These are phyloP conservation scores for Hygrophorus pudorinus DNA, from an alignment of 768 basidiomycete genomes.

Conservation along the genomic window DNA sequence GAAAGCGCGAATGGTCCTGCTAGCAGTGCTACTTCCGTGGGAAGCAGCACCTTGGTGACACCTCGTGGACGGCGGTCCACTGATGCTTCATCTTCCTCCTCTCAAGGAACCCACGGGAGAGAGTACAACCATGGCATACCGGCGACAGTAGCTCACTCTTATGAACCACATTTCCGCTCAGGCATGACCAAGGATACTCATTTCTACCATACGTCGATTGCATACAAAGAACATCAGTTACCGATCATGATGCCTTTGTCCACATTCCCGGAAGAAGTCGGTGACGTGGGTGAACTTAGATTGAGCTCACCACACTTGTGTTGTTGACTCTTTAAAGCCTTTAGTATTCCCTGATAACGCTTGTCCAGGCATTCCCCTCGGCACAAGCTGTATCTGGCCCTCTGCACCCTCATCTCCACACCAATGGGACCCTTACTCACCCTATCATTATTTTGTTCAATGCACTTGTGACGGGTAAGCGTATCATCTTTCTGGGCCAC, in stretches of 20 bases:
- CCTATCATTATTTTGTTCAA: constrained; percentile 95
- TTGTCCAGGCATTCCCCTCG: constrained; percentile 74
- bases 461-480: constrained; percentile 88
- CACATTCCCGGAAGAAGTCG: constrained; percentile 91
- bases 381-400: constrained; percentile 57
- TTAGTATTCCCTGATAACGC: constrained; percentile 86
- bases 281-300: constrained; percentile 57
- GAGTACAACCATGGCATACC: constrained; percentile 29
- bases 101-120: constrained; percentile 31
- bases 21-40: constrained; percentile 30
- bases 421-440: constrained; percentile 82
- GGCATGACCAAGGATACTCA: constrained; percentile 79
- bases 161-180: constrained; percentile 38
- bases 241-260: constrained; percentile 88
- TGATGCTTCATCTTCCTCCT: constrained; percentile 67
- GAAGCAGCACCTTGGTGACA: constrained; percentile 29
- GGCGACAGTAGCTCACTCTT: constrained; percentile 26
- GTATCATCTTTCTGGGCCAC: constrained; percentile 93
- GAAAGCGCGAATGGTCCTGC: constrained; percentile 15
- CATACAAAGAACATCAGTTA: constrained; percentile 72
- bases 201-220: constrained; percentile 80
- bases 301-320: background rate
- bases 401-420: constrained; percentile 87
- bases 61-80: constrained; percentile 53
- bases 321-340: background rate